Conservation (phyloP, 371 early-diverging fungal species). For the Mortierella polycephala region DNA sequence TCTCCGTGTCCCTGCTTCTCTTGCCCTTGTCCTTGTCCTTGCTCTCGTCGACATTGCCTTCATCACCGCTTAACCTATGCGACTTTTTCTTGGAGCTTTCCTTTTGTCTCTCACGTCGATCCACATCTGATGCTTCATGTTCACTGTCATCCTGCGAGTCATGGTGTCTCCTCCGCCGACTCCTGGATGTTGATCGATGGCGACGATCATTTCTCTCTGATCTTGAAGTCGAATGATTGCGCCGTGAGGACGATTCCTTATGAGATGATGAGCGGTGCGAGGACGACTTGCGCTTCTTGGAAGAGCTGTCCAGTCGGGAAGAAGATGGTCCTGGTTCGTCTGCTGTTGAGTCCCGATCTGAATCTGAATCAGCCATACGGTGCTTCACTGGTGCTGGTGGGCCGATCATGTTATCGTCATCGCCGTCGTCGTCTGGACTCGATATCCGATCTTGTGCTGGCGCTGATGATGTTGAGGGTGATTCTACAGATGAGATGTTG, state of each 20-base stretch:
- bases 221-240: constrained; percentile 19
- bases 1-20: background rate
- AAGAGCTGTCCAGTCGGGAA: constrained; percentile 1
- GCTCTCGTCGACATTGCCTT: background rate
- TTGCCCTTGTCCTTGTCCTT: constrained; percentile 4
- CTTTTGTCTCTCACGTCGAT: background rate
- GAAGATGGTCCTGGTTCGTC: background rate
- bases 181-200: constrained; percentile 14
- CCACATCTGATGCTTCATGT: background rate
- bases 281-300: constrained; percentile 13
- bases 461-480: background rate
- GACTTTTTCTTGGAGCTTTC: background rate
- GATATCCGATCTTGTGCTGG: background rate
- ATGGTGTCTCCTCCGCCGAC: background rate
- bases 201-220: constrained; percentile 8
- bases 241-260: constrained; percentile 9
- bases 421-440: background rate
- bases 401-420: constrained; percentile 10
- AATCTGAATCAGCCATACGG: background rate
- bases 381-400: constrained; percentile 4
- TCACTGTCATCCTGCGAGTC: background rate
- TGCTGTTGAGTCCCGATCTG: background rate
- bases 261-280: background rate
- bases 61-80: no score
- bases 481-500: background rate